Conservation (phyloP, 768 basidiomycete species). For the Pilatotrama ljubarskyi region DNA sequence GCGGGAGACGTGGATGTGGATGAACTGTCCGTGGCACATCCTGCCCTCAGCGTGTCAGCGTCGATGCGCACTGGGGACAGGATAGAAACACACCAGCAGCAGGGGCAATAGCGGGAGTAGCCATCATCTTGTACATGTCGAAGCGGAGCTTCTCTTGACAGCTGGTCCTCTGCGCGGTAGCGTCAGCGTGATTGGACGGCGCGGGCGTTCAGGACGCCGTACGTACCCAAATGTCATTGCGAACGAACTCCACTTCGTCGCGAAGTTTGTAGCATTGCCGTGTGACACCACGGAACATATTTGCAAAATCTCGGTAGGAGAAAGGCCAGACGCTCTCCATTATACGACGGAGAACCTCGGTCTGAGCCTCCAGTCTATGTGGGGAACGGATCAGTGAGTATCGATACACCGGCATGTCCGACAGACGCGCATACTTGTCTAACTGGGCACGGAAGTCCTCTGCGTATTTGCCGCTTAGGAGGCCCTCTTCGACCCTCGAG, state of each 20-base stretch:
- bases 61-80: no score
- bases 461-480: background rate
- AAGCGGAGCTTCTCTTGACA: background rate
- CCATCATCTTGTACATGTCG: background rate
- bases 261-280: background rate
- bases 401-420: background rate
- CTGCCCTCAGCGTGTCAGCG: no score
- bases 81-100: no score
- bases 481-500: background rate
- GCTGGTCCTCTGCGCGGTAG: background rate
- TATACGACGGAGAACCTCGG: background rate
- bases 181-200: background rate
- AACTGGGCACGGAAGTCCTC: background rate
- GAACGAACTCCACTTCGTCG: constrained; percentile 3
- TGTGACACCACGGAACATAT: constrained; percentile 1
- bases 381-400: background rate
- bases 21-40: no score
- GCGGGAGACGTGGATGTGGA: no score
- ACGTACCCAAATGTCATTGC: constrained; percentile 3
- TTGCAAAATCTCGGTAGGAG: background rate
- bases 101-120: no score
- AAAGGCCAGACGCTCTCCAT: constrained; percentile 2
- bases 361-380: background rate
- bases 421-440: background rate
- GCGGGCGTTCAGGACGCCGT: background rate